These are phyloP conservation scores for Spiraea crenata DNA, from an alignment of 331 rosid genomes.

Conservation along the genomic window DNA sequence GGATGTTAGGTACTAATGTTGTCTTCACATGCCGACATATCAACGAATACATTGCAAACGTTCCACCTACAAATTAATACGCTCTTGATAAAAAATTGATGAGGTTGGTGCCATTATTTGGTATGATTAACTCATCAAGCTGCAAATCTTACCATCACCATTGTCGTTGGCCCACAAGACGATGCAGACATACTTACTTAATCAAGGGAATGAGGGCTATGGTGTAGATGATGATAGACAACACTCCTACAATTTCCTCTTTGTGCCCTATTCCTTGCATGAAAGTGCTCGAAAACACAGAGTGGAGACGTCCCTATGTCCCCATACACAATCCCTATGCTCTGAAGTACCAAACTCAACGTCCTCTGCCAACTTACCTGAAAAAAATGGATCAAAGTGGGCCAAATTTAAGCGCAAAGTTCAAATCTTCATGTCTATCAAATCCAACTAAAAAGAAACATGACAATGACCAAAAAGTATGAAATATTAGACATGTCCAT, in stretches of 20 bases:
- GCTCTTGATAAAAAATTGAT: too few species aligned
- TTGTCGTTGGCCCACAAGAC: slow-evolving; percentile 79
- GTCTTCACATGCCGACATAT: slow-evolving; percentile 57
- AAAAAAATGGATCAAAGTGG: too few species aligned
- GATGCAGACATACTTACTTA: slow-evolving; percentile 70
- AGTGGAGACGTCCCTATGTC: slow-evolving; percentile 90
- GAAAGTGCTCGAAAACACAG: slow-evolving; percentile 65
- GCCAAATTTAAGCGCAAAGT: too few species aligned
- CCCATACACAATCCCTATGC: slow-evolving; percentile 75
- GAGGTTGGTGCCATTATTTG: too few species aligned
- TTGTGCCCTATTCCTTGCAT: slow-evolving; percentile 12
- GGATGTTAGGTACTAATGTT: slow-evolving; percentile 76
- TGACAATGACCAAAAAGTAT: too few species aligned
- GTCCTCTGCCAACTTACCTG: slow-evolving; percentile 59
- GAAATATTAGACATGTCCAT: too few species aligned
- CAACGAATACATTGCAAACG: slow-evolving; percentile 71
- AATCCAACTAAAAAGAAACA: too few species aligned
- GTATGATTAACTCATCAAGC: too few species aligned
- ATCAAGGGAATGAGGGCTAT: slow-evolving; percentile 53
- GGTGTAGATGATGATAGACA: slow-evolving; percentile 74
- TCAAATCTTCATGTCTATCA: too few species aligned
- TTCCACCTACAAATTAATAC: slow-evolving; percentile 44
- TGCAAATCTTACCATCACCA: slow-evolving; percentile 50
- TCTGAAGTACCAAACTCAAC: slow-evolving; percentile 63
- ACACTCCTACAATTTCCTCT: slow-evolving; percentile 55